Evolutionary conservation across 2,329 filamentous ascomycete species (phyloP), one percentile per base, ranked within the genome.

Genomic region (Chrysoporthe cubensis): DNA sequence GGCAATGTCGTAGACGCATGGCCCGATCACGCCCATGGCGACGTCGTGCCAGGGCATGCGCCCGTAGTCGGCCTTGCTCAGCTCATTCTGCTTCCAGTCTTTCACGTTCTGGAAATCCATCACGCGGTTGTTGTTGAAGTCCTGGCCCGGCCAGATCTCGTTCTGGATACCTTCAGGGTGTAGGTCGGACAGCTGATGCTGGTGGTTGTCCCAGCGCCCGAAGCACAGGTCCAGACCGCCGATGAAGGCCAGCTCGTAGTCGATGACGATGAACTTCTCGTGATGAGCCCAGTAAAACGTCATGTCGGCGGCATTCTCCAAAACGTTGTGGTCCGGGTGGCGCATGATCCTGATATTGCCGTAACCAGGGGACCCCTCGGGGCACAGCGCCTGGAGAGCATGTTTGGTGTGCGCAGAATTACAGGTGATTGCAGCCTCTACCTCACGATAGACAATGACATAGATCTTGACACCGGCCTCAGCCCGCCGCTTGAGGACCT

Each of bases 1-100:
- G 0, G 94, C 94, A 73, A 99, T 96, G 75, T 98, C 95, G 76
- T 95, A 94, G 13, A 97, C 92, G 71, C 90, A 92, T 21, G 94
- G 93, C 0, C 96, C 95, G 67, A 96, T 87, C n/a, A 97, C 73
- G 14, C 91, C 94, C 91, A 98, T 96, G 11, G 92, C 86, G 3
- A 97, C 94, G 77, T 99, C 96, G 76, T 98, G 94, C 96, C 96
- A 99, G 0, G 95, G 95, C 96, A 99, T 98, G 42, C 96, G 90
- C 8, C 94, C 94, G 74, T 90, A 96, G 61, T 97, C 93, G 3
- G 91, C 89, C 80, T 98, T 98, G 78, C 90, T 93, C 18, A 98
- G 83, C 77, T 97, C 93, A 72, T 99, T 98, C 62, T 91, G 88
- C 78, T 96, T 93, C 95, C 95, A 98, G 75, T 97, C 91, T 42